phyloP scores from a whole-genome alignment of 2,329 filamentous ascomycete genomes.

The Pseudogymnoascus sp. region DNA sequence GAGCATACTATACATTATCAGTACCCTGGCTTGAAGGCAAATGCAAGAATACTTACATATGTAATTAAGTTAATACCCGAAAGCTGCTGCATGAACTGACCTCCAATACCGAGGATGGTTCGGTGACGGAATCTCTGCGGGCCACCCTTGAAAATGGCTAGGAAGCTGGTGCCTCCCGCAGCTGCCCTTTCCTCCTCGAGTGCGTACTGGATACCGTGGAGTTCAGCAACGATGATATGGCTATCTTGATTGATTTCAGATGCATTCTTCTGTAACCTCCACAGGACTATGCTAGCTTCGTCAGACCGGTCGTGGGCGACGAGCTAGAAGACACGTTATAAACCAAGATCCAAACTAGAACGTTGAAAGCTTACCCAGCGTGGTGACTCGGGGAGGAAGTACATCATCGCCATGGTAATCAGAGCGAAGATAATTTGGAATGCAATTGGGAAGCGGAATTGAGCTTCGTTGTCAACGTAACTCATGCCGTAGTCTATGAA shows the following conservation, averaged over 20 bases:
- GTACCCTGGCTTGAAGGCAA: too few species aligned
- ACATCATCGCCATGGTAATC: slow-evolving; percentile 26
- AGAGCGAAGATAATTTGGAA: slow-evolving; percentile 36
- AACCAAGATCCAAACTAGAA: not conserved
- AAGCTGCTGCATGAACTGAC: slow-evolving; percentile 39
- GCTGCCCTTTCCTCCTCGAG: slow-evolving; percentile 33
- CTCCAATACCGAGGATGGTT: slow-evolving; percentile 34
- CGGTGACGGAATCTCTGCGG: slow-evolving; percentile 34
- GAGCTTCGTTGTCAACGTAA: slow-evolving; percentile 28
- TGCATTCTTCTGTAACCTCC: slow-evolving; percentile 26
- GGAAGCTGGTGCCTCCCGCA: slow-evolving; percentile 27
- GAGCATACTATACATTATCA: slow-evolving; percentile 26
- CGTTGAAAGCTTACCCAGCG: slow-evolving; percentile 25
- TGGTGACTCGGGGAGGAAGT: slow-evolving; percentile 31
- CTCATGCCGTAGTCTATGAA: slow-evolving; percentile 31
- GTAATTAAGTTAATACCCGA: slow-evolving; percentile 24
- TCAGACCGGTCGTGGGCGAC: slow-evolving; percentile 21
- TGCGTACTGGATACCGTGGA: slow-evolving; percentile 32
- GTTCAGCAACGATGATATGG: slow-evolving; percentile 17
- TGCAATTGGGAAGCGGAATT: slow-evolving; percentile 44
- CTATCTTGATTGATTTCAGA: slow-evolving; percentile 21
- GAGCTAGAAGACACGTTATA: slow-evolving; percentile 15
- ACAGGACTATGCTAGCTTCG: slow-evolving; percentile 25
- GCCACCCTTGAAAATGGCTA: slow-evolving; percentile 33
- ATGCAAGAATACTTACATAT: slow-evolving; percentile 16